Conservation (phyloP, 2,329 filamentous ascomycete genomes). For the Paraphaeosphaeria sporulosa region DNA sequence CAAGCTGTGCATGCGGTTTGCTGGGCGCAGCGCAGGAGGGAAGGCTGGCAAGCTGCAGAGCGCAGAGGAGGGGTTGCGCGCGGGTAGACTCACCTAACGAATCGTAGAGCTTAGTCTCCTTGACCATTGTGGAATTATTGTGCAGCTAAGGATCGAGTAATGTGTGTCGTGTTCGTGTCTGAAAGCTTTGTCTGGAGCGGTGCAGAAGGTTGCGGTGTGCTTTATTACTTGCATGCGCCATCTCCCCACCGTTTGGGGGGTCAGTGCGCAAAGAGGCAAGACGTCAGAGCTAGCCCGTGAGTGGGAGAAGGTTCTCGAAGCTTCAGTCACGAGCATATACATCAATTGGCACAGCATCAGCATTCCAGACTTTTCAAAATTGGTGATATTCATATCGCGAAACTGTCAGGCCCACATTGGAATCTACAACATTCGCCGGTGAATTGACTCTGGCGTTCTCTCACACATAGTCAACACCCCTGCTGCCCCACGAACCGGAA, state of each 20-base stretch:
- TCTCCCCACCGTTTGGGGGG: slow-evolving; percentile 40
- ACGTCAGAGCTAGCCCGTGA: slow-evolving; percentile 35
- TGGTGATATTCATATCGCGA: slow-evolving; percentile 24
- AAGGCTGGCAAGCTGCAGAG: slow-evolving; percentile 18
- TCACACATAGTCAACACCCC: slow-evolving; percentile 32
- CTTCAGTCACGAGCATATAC: slow-evolving; percentile 32
- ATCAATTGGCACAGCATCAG: slow-evolving; percentile 13
- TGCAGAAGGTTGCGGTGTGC: slow-evolving; percentile 29
- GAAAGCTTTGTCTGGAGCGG: slow-evolving; percentile 22
- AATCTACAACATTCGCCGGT: slow-evolving; percentile 26
- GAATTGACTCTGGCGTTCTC: slow-evolving; percentile 28
- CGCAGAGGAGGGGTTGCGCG: slow-evolving; percentile 31
- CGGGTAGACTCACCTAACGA: slow-evolving; percentile 62
- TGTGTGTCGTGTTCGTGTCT: slow-evolving; percentile 24
- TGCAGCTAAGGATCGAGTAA: slow-evolving; percentile 14
- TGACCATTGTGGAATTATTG: slow-evolving; percentile 73
- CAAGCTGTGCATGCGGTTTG: slow-evolving; percentile 17
- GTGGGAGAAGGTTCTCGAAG: slow-evolving; percentile 48
- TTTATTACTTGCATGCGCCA: slow-evolving; percentile 37
- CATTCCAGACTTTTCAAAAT: slow-evolving; percentile 19
- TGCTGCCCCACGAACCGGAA: slow-evolving; percentile 33
- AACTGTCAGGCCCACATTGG: slow-evolving; percentile 29
- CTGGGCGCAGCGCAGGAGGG: slow-evolving; percentile 13
- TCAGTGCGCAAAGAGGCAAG: slow-evolving; percentile 26
- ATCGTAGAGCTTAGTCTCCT: slow-evolving; percentile 96